phyloP scores from a whole-genome alignment of 1,139 yeast genomes.

The Suhomyces kunorum region DNA sequence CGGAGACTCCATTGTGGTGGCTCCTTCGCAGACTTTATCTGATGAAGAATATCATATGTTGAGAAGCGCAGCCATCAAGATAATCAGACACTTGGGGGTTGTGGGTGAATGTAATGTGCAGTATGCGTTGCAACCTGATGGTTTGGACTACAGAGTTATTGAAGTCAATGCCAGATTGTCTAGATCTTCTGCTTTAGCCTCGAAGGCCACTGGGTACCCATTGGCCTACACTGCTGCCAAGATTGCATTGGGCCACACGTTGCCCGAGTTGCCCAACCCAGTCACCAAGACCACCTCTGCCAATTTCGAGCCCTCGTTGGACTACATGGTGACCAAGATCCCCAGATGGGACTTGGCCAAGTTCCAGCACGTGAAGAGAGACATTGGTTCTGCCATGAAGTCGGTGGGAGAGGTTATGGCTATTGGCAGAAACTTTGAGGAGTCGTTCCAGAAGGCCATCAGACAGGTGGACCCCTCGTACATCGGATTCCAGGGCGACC shows the following conservation, averaged over 20 bases:
- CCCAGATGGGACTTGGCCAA: conserved; percentile 98
- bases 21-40: conserved; percentile 95
- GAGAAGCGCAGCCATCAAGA: conserved; percentile 95
- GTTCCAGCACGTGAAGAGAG: conserved; percentile 92
- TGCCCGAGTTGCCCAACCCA: conserved; percentile 94
- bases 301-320: conserved; percentile 94
- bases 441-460: conserved; percentile 96
- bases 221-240: conserved; percentile 98
- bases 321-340: conserved; percentile 93
- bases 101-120: conserved; percentile 99
- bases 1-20: conserved; percentile 98
- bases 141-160: conserved; percentile 91
- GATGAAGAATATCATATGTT: conserved; percentile 98
- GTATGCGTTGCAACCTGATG: conserved; percentile 94
- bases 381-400: conserved; percentile 95
- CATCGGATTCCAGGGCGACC: conserved; percentile 89
- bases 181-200: conserved; percentile 95
- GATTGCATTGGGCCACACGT: conserved; percentile 89
- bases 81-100: conserved; percentile 96
- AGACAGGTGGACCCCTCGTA: conserved; percentile 94
- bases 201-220: conserved; percentile 98
- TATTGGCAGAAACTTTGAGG: conserved; percentile 96
- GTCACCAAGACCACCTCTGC: conserved; percentile 96
- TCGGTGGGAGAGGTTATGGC: conserved; percentile 99
- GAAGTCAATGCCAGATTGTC: conserved; percentile 98